Conservation (phyloP, 1,284 basidiomycete species). For the Cutaneotrichosporon spelunceum region DNA sequence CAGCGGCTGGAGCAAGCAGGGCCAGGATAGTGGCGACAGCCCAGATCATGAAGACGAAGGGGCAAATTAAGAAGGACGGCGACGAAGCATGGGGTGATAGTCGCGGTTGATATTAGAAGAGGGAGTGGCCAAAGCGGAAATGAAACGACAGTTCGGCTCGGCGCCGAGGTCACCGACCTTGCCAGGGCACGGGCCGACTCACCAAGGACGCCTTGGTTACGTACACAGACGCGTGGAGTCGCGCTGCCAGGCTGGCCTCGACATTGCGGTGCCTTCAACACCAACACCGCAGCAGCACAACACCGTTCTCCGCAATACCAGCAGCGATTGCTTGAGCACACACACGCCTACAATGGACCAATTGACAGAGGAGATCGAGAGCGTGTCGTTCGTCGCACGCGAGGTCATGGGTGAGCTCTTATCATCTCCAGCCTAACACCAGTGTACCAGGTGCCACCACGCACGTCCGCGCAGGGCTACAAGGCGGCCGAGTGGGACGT, state of each 20-base stretch:
- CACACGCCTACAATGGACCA: constrained; percentile 31
- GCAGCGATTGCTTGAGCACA: constrained; percentile 2
- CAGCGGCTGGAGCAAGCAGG: constrained; percentile 22
- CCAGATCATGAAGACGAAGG: constrained; percentile 9
- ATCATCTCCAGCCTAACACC: constrained; percentile 3
- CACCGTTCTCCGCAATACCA: no score
- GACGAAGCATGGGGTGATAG: neutral
- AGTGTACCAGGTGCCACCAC: constrained; percentile 53
- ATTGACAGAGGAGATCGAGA: constrained; percentile 50
- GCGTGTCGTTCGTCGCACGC: constrained; percentile 49
- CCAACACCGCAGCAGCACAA: neutral
- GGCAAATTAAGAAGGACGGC: neutral
- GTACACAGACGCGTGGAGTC: no score
- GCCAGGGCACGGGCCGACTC: neutral
- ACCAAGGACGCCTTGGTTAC: neutral
- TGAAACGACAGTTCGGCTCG: neutral
- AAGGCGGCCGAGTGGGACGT: constrained; percentile 52
- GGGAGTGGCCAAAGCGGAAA: neutral
- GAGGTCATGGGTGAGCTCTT: constrained; percentile 50
- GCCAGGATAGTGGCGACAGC: neutral
- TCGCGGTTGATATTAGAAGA: no score
- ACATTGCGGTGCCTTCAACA: no score
- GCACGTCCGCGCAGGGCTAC: constrained; percentile 48
- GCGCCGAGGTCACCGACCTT: neutral
- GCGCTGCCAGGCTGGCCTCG: no score